Evolutionary conservation across 2,329 filamentous ascomycete species (phyloP), one percentile per base, ranked within the genome.

Genomic region (Madurella mycetomatis): DNA sequence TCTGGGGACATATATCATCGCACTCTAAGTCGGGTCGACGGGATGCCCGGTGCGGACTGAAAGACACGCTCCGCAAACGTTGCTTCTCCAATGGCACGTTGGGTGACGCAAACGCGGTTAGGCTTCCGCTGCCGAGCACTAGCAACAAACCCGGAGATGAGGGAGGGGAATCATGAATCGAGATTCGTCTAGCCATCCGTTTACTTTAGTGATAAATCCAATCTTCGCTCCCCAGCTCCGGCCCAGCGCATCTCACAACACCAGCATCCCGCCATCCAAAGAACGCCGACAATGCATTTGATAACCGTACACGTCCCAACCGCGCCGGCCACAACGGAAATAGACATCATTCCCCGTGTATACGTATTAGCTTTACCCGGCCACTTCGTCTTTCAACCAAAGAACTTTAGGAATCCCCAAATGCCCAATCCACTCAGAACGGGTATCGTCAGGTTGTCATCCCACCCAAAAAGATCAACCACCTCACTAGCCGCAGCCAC

Each of bases 401-500:
- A 96, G 47, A 91, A 70, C 74, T 88, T 95, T 64, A 97, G 78
- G 70, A 99, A 96, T 0, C 87, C 88, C 86, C 89, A 96, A 57
- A 99, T 84, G 7, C 92, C 92, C 44, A 90, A 73, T 19, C 92
- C 91, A 67, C 90, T 96, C 47, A 99, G 77, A 25, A 95, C 84
- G 2, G 94, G 94, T 70, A 99, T 99, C 47, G 92, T 97, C 64
- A 99, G 76, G 72, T 99, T 99, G 73, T 99, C 94, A 67, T 99
- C 94, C 88, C 90, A 92, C 46, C 91, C 90, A 69, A 91, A 96
- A 0, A 97, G 67, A 72, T 99, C 91, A 44, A 96, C 79, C 15
- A 92, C 87, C 72, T 99, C 94, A 66, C 91, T 96, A 43, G 85
- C 85, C 53, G 91, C 90, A 41, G 91, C 94, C 50, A 92, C 83